These are phyloP conservation scores for Choiromyces venosus DNA, from an alignment of 495 filamentous ascomycete species.

Conservation along the genomic window DNA sequence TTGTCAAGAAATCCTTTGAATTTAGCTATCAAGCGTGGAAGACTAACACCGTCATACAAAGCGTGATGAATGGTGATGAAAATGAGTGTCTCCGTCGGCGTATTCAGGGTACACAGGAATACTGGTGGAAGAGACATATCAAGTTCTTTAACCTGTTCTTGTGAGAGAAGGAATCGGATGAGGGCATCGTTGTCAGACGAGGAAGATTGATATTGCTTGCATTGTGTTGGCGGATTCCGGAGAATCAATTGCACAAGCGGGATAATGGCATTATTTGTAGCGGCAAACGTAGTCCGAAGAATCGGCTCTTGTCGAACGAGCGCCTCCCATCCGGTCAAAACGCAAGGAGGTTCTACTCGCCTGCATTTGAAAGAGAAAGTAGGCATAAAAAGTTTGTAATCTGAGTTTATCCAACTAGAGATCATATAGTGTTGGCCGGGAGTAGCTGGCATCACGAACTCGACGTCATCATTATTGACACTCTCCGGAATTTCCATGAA, in stretches of 20 bases:
- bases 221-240: slow-evolving; percentile 30
- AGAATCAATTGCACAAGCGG: slow-evolving; percentile 55
- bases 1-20: slow-evolving; percentile 46
- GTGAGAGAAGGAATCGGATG: slow-evolving; percentile 19
- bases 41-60: slow-evolving; percentile 56
- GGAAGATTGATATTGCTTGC: slow-evolving; percentile 30
- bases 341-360: slow-evolving; percentile 42
- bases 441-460: slow-evolving; percentile 58
- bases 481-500: slow-evolving; percentile 40
- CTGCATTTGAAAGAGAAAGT: slow-evolving; percentile 53
- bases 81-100: slow-evolving; percentile 32
- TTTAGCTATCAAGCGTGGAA: slow-evolving; percentile 49
- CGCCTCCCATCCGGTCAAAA: slow-evolving; percentile 53
- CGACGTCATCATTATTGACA: slow-evolving; percentile 47
- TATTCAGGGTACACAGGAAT: slow-evolving; percentile 37
- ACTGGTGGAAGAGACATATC: slow-evolving; percentile 35
- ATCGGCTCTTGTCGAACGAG: slow-evolving; percentile 54
- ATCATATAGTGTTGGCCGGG: slow-evolving; percentile 69
- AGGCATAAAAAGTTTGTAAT: slow-evolving; percentile 57
- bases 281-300: slow-evolving; percentile 58
- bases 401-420: slow-evolving; percentile 60
- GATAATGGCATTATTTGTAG: slow-evolving; percentile 44
- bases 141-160: slow-evolving; percentile 27
- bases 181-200: slow-evolving; percentile 9
- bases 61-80: slow-evolving; percentile 57